Base-by-base conservation (phyloP, 306 rosid species). In the Inga laurina region DNA sequence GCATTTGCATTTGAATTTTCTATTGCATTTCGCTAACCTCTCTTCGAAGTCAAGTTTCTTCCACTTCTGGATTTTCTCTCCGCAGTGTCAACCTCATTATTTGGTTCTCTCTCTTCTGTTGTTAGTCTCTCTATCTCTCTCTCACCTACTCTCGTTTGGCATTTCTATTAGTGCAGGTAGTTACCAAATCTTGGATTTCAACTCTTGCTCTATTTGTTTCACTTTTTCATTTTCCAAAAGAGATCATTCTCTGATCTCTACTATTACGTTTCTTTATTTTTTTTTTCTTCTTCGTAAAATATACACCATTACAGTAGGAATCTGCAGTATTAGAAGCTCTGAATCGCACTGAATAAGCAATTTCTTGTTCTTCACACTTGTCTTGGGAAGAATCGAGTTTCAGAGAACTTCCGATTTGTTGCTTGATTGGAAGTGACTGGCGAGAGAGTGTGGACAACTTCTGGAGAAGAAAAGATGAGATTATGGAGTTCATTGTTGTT, bases 31-130 rank as follows among this genome's bases (percentile, higher is more conserved):
- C 59, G 41, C 85, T 85, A 89, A 89, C 88, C 91, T 92, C 90
- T 87, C 97, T 92, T 94, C 87, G 90, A 92, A 90, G 91, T 86
- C 86, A 92, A 92, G 98, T 84, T 83, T 89, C 85, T 54, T 79
- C 87, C 70, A 49, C 88, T 83, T 81, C 84, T 81, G 83, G 90
- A 59, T 59, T n/a, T 59, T 81, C 87, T 85, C 78, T 83, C 86
- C 81, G 74, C 85, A 81, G 7, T 88, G 86, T 88, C 87, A 78
- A 75, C 65, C 41, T 82, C 88, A 59, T 73, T 74, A 44, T 82
- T 87, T 72, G 21, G 67, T 34, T 59, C 77, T 57, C 64, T 49
- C 56, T 57, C 22, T 71, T 62, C 67, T 32, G 84, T 10, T 52
- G 41, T 59, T 59, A 59, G 67, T 67, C 71, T 80, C 57, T 52